phyloP scores from a whole-genome alignment of 1,139 yeast species.

The Suhomyces wounanorum region DNA sequence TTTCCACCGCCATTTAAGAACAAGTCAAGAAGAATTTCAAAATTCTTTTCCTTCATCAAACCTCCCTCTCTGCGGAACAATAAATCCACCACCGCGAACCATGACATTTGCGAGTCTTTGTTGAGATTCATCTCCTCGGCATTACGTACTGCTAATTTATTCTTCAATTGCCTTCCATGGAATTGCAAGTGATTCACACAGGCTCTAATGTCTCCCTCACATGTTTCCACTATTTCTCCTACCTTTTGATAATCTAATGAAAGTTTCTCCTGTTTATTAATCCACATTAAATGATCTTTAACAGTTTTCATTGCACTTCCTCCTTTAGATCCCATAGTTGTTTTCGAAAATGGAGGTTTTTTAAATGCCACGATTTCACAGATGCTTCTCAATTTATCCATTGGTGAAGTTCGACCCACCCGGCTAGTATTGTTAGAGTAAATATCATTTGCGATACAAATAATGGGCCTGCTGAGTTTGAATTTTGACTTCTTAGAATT shows the following conservation, averaged over 20 bases:
- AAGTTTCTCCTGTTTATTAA: constrained; percentile 35
- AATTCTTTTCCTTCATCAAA: constrained; percentile 49
- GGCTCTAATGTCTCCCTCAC: constrained; percentile 85
- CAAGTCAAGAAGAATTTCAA: constrained; percentile 38
- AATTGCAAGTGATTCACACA: constrained; percentile 86
- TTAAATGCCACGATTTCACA: constrained; percentile 72
- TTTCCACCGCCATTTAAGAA: constrained; percentile 41
- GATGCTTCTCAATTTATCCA: constrained; percentile 71
- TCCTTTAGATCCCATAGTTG: constrained; percentile 36
- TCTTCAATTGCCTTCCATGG: constrained; percentile 35
- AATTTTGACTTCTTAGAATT: constrained; percentile 32
- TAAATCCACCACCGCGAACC: constrained; percentile 61
- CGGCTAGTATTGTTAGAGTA: constrained; percentile 51
- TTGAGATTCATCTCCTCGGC: constrained; percentile 15
- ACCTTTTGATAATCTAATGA: constrained; percentile 37
- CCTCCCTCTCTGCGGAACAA: constrained; percentile 55
- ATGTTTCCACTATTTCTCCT: constrained; percentile 60
- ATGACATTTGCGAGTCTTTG: constrained; percentile 58
- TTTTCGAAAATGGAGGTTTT: constrained; percentile 53
- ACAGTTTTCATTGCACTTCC: constrained; percentile 41
- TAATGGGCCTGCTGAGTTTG: constrained; percentile 75
- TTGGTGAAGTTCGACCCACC: constrained; percentile 33
- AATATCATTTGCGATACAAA: constrained; percentile 88
- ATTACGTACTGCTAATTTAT: neutral
- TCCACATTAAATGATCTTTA: constrained; percentile 42